phyloP scores from a whole-genome alignment of 345 rosid species.

The Citrus mangshanensis region DNA sequence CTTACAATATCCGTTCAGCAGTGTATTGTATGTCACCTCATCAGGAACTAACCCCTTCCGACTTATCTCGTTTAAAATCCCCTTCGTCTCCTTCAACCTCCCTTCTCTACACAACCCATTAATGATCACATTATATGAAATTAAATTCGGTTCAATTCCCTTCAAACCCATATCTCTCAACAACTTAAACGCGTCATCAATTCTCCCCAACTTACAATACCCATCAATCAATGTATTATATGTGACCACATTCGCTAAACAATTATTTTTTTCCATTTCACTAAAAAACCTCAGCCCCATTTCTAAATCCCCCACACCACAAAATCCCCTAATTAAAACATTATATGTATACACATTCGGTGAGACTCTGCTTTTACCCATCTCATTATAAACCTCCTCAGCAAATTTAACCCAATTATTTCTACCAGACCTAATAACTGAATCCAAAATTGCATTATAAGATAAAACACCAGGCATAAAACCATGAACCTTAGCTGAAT shows the following conservation, averaged over 20 bases:
- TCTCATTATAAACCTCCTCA: conserved; percentile 55
- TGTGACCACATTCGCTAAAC: conserved; percentile 83
- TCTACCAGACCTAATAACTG: conserved; percentile 53
- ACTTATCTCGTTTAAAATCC: conserved; percentile 56
- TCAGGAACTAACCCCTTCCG: conserved; percentile 56
- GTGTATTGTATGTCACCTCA: conserved; percentile 80
- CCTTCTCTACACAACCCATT: conserved; percentile 80
- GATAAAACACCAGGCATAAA: conserved; percentile 93
- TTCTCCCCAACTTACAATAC: conserved; percentile 53
- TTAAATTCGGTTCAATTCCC: conserved; percentile 76
- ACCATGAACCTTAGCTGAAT: conserved; percentile 58
- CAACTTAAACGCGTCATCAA: conserved; percentile 55
- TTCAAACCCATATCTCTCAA: conserved; percentile 55
- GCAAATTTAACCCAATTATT: conserved; percentile 40
- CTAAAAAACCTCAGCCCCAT: conserved; percentile 50
- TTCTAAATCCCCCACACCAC: conserved; percentile 62
- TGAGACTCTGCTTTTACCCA: conserved; percentile 52
- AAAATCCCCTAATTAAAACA: conserved; percentile 79
- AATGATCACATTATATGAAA: conserved; percentile 67
- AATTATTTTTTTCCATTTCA: conserved; percentile 63
- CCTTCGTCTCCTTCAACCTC: conserved; percentile 64
- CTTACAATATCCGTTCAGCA: conserved; percentile 76
- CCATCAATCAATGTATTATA: conserved; percentile 75
- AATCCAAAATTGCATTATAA: conserved; percentile 78
- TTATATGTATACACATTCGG: conserved; percentile 86